Conservation (phyloP, 2,329 filamentous ascomycete species). For the Trichoderma oligosporum region DNA sequence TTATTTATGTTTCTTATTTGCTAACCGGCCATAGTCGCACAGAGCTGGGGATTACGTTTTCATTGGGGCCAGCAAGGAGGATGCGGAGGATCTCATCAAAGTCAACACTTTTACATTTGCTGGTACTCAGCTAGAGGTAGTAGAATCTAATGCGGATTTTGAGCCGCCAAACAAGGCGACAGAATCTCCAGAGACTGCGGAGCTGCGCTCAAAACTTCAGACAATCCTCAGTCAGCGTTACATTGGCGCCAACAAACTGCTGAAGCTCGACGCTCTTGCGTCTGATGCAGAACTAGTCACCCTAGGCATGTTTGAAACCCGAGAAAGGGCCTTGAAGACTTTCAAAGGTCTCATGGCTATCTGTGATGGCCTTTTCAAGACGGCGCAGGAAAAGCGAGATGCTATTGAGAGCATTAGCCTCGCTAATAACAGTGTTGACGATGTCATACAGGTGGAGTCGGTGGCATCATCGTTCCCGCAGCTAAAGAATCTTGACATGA, state of each 20-base stretch:
- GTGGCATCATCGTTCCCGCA: constrained; percentile 79
- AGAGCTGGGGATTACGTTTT: constrained; percentile 66
- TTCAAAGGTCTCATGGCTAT: constrained; percentile 90
- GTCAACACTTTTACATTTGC: constrained; percentile 68
- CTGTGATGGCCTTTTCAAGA: constrained; percentile 73
- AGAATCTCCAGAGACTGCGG: constrained; percentile 51
- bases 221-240: constrained; percentile 73
- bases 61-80: constrained; percentile 61
- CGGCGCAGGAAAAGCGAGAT: constrained; percentile 65
- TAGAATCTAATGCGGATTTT: constrained; percentile 44
- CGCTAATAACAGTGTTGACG: constrained; percentile 71
- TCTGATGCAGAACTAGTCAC: constrained; percentile 66
- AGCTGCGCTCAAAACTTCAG: constrained; percentile 66
- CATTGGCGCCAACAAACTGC: constrained; percentile 64
- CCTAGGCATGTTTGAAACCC: constrained; percentile 71
- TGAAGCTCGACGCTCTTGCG: constrained; percentile 76
- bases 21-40: constrained; percentile 69
- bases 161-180: constrained; percentile 37
- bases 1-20: constrained; percentile 50
- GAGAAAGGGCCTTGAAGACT: constrained; percentile 74
- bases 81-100: constrained; percentile 61
- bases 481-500: constrained; percentile 83
- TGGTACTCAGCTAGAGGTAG: constrained; percentile 56
- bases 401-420: constrained; percentile 80
- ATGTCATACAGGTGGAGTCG: constrained; percentile 67